These are phyloP conservation scores for Ophiostoma perfectum DNA, from an alignment of 2,329 filamentous ascomycete species.

Conservation along the genomic window DNA sequence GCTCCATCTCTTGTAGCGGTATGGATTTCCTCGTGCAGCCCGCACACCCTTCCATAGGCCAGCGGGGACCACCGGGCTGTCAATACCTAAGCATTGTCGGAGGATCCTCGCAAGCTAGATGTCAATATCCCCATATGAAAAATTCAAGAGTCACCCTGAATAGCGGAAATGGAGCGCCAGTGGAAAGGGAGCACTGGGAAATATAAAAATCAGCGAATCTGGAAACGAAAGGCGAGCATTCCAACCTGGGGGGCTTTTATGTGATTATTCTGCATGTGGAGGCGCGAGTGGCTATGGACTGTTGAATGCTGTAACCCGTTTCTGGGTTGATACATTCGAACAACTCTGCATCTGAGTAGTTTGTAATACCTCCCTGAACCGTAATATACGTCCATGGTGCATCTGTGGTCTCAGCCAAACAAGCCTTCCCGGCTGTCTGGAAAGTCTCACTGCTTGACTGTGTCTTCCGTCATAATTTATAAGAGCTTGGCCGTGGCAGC, in stretches of 20 bases:
- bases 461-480: background rate
- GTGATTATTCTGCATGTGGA: background rate
- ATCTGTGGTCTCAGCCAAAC: background rate
- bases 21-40: background rate
- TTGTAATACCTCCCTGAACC: background rate
- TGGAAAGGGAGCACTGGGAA: background rate
- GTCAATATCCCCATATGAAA: background rate
- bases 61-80: background rate
- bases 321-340: background rate
- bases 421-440: constrained; percentile 9
- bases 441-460: background rate
- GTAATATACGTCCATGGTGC: background rate
- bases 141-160: background rate
- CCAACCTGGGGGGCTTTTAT: background rate
- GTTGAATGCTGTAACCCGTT: background rate
- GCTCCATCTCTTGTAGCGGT: background rate
- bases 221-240: background rate
- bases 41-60: background rate
- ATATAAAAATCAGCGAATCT: background rate
- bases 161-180: background rate
- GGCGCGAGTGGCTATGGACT: too few species aligned
- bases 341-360: background rate
- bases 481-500: too few species aligned
- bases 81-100: background rate
- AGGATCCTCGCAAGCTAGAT: background rate